These are phyloP conservation scores for Osmanthus fragrans DNA, from an alignment of 257 asterid species.

Conservation along the genomic window DNA sequence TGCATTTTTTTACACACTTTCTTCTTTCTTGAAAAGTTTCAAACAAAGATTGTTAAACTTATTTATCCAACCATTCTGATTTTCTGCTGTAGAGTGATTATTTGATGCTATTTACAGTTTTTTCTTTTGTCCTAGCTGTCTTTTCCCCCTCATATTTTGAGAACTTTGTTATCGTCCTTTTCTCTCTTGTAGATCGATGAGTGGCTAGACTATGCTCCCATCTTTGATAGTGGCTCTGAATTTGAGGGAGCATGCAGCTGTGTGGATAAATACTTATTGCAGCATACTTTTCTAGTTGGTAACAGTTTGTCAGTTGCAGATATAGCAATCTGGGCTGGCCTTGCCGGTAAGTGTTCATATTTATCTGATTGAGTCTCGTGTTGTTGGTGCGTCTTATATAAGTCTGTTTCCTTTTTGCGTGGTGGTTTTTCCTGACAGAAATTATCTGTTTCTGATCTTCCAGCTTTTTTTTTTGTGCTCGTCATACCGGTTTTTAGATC, in stretches of 20 bases:
- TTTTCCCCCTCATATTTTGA: background rate
- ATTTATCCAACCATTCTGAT: background rate
- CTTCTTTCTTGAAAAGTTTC: slow-evolving; percentile 3
- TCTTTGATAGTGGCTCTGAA: slow-evolving; percentile 76
- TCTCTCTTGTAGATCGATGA: slow-evolving; percentile 62
- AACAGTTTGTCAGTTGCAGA: slow-evolving; percentile 75
- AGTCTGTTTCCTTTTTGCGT: background rate
- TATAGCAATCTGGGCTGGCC: slow-evolving; percentile 82
- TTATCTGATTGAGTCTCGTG: background rate
- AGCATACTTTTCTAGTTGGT: slow-evolving; percentile 68
- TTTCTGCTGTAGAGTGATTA: background rate
- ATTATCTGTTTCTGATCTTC: background rate
- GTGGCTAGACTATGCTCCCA: slow-evolving; percentile 79
- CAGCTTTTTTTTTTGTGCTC: background rate
- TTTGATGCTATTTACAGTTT: background rate
- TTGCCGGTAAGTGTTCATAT: slow-evolving; percentile 60
- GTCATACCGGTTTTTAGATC: background rate
- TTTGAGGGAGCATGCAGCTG: slow-evolving; percentile 85
- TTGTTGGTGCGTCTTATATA: background rate
- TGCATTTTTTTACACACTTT: slow-evolving; percentile 21
- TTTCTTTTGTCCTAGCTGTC: background rate
- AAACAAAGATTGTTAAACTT: background rate
- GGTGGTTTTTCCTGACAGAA: background rate
- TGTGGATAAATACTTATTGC: slow-evolving; percentile 65
- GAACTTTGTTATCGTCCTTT: background rate